Evolutionary conservation across 768 basidiomycete genomes (phyloP), one percentile per base, ranked within the genome.

Genomic region (Rhizopogon vulgaris): DNA sequence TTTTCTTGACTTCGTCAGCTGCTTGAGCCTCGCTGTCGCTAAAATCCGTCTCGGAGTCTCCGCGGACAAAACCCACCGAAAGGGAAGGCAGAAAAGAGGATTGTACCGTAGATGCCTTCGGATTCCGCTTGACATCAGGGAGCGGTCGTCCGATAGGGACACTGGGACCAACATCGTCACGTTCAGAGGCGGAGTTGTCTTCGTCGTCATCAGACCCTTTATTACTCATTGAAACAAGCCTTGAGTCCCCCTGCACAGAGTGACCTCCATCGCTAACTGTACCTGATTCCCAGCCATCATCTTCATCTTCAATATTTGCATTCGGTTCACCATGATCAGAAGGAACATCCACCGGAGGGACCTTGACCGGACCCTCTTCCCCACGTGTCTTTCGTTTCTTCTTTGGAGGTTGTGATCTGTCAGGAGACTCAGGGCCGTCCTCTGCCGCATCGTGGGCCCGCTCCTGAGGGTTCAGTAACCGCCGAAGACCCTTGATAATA

Each of bases 71-170:
- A 2, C 94, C 95, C 11, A 87, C 83, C 0, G 90, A 78, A 24
- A 98, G 80, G 3, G 90, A 88, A 24, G 96, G 95, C 2, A 98
- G 76, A 71, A 97, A 99, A 1, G 82, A 77, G 51, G 85, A 77
- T 58, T 75, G 60, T 12, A 39, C 51, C 10, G 43, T 53, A 12
- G 54, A 28, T 32, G 56, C 30, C 14, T 63, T 60, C 17, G 38
- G 38, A 42, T 38, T 40, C n/a, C 51, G 3, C 22, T 41, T 51
- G 18, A 51, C 39, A 38, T 58, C 64, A 10, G 62, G 38, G 25
- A 24, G 45, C 11, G 51, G 15, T 60, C 61, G 43, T 41, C 52
- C 27, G 48, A 48, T 58, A 15, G 58, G 57, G n/a, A 53, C 58
- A 6, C 40, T 50, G 38, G 57, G 51, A 25, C 49, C 56, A 28